phyloP scores from a whole-genome alignment of 164 flowering plant species.

The Dillenia turbinata region DNA sequence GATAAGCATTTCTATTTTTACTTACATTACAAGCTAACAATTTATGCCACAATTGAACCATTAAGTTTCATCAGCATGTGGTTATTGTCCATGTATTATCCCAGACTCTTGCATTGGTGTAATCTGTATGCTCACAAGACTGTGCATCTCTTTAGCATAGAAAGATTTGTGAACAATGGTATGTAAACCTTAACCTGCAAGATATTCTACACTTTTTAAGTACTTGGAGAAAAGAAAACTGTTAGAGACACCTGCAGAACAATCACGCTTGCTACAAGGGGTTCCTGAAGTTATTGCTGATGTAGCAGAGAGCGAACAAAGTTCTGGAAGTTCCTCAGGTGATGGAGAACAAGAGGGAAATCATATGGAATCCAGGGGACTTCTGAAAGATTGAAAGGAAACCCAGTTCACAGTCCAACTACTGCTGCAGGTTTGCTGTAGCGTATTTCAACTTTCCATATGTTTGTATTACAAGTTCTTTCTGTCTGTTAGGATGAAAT shows the following conservation, averaged over 20 bases:
- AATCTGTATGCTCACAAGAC: too few species aligned
- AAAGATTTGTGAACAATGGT: neutral
- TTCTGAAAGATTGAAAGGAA: constrained; percentile 10
- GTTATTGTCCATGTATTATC: too few species aligned
- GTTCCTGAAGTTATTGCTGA: constrained; percentile 44
- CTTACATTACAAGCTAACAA: too few species aligned
- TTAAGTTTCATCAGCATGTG: too few species aligned
- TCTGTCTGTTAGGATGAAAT: too few species aligned
- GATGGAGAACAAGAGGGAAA: constrained; percentile 8
- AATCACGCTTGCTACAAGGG: constrained; percentile 29
- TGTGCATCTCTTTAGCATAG: too few species aligned
- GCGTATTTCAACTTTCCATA: too few species aligned
- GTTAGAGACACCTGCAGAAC: constrained; percentile 43
- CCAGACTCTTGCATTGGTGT: too few species aligned
- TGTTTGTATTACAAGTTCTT: too few species aligned
- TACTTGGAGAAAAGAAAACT: constrained; percentile 33
- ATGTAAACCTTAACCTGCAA: constrained; percentile 28
- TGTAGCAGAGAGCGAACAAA: constrained; percentile 22
- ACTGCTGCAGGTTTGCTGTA: constrained; percentile 21
- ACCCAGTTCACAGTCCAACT: neutral
- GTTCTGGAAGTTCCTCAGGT: constrained; percentile 5
- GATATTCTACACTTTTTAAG: constrained; percentile 28
- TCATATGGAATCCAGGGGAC: constrained; percentile 10
- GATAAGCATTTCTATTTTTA: too few species aligned
- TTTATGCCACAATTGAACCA: too few species aligned